Conservation (phyloP, 1,284 basidiomycete genomes). For the Anthracocystis walkeri region DNA sequence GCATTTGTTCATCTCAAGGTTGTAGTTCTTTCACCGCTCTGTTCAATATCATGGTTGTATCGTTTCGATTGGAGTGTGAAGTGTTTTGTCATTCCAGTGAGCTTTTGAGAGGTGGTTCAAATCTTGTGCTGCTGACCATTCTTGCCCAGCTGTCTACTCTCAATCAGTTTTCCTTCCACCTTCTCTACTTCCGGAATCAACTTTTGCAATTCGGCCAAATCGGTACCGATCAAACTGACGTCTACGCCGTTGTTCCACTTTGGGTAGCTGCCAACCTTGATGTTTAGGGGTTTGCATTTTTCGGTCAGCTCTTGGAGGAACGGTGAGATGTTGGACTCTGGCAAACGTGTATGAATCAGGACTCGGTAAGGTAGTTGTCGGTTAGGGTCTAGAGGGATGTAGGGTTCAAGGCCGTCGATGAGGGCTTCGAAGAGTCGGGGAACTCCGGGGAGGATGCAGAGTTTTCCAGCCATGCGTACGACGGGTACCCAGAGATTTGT, state of each 20-base stretch:
- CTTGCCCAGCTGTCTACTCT: slow-evolving; percentile 70
- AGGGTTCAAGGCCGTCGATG: slow-evolving; percentile 74
- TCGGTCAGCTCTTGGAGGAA: slow-evolving; percentile 83
- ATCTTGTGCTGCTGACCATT: slow-evolving; percentile 26
- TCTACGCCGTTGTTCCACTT: slow-evolving; percentile 75
- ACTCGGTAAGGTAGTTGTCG: slow-evolving; percentile 54
- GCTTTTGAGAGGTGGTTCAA: neutral
- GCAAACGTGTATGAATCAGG: slow-evolving; percentile 73
- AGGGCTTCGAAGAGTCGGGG: slow-evolving; percentile 79
- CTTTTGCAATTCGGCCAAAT: slow-evolving; percentile 43
- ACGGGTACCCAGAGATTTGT: slow-evolving; percentile 82
- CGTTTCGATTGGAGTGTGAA: too few relatives aligned
- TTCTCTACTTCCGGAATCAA: slow-evolving; percentile 70
- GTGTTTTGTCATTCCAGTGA: neutral
- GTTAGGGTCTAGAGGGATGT: slow-evolving; percentile 68
- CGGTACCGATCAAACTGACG: slow-evolving; percentile 83
- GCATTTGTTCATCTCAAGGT: neutral
- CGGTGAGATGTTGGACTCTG: slow-evolving; percentile 85
- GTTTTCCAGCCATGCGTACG: slow-evolving; percentile 81
- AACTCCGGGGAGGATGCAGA: slow-evolving; percentile 92
- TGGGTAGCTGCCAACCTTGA: slow-evolving; percentile 81
- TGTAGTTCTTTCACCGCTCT: too few relatives aligned
- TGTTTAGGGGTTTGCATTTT: slow-evolving; percentile 79
- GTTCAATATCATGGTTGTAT: too few relatives aligned
- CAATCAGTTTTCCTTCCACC: slow-evolving; percentile 72